A percentile compares a stretch with the other conserved stretches of the same genome.
Evolutionary conservation across 1,139 yeast species (phyloP).

Genomic region (Debaryomycetaceae sp.): DNA sequence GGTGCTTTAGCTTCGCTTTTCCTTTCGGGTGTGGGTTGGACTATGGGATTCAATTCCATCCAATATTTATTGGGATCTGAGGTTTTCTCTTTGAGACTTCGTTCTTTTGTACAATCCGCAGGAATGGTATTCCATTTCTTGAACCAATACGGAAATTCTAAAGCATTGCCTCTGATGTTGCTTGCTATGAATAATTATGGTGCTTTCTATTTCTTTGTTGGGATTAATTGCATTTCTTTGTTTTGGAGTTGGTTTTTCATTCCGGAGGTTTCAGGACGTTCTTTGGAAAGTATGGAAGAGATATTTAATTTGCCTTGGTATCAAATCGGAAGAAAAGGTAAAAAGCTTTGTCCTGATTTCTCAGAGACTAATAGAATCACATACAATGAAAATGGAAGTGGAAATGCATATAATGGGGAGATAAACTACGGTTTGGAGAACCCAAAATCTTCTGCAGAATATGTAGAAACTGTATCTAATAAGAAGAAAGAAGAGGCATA

Average conservation of each 20-base stretch:
- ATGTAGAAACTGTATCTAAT: conserved; percentile 3
- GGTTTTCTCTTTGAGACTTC: conserved; percentile 52
- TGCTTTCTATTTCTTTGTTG: conserved; percentile 53
- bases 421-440: conserved; percentile 16
- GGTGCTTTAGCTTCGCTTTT: conserved; percentile 55
- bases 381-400: conserved; percentile 9
- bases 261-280: conserved; percentile 53
- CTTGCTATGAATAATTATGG: conserved; percentile 48
- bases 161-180: conserved; percentile 54
- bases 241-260: conserved; percentile 52
- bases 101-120: conserved; percentile 52
- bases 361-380: conserved; percentile 40
- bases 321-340: conserved; percentile 51
- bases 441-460: conserved; percentile 8
- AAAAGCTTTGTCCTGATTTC: conserved; percentile 50
- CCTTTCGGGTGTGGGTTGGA: conserved; percentile 59
- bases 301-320: conserved; percentile 60
- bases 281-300: conserved; percentile 57
- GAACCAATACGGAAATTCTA: conserved; percentile 59
- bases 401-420: conserved; percentile 20
- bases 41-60: conserved; percentile 57
- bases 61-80: conserved; percentile 61
- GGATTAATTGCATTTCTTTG: conserved; percentile 38
- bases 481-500: not conserved
- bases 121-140: conserved; percentile 59